These are phyloP conservation scores for Ceratobasidium sp. DNA, from an alignment of 1,284 basidiomycete species.

Conservation along the genomic window DNA sequence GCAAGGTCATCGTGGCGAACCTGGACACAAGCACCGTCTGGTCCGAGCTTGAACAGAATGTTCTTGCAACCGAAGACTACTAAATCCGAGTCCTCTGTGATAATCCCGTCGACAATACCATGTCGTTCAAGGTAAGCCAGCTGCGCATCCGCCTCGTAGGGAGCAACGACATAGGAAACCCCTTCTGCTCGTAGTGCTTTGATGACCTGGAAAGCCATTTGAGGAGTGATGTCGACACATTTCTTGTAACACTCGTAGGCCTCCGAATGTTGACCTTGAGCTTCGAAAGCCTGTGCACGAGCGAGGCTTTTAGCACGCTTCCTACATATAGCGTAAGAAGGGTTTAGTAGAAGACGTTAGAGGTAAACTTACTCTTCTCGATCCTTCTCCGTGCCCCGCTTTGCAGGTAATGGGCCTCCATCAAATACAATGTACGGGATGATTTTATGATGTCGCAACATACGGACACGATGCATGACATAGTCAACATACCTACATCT, in stretches of 20 bases:
- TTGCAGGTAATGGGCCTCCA: slow-evolving; percentile 94
- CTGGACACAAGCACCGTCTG: slow-evolving; percentile 77
- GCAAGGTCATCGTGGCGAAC: slow-evolving; percentile 85
- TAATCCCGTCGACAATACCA: slow-evolving; percentile 88
- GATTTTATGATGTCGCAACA: slow-evolving; percentile 86
- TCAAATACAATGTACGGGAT: slow-evolving; percentile 96
- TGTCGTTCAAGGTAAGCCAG: slow-evolving; percentile 89
- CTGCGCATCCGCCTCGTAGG: slow-evolving; percentile 99
- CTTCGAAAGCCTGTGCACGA: slow-evolving; percentile 75
- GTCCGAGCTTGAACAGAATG: slow-evolving; percentile 89
- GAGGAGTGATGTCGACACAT: slow-evolving; percentile 94
- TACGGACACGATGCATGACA: slow-evolving; percentile 90
- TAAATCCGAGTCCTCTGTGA: slow-evolving; percentile 98
- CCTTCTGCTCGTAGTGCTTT: slow-evolving; percentile 87
- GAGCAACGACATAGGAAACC: slow-evolving; percentile 91
- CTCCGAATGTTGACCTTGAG: slow-evolving; percentile 79
- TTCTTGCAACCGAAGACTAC: slow-evolving; percentile 94
- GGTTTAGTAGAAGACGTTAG: background rate
- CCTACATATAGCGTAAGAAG: slow-evolving; percentile 51
- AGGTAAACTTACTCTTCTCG: slow-evolving; percentile 64
- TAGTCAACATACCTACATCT: slow-evolving; percentile 88
- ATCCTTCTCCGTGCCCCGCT: slow-evolving; percentile 88
- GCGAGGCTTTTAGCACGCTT: slow-evolving; percentile 73
- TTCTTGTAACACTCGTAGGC: slow-evolving; percentile 92
- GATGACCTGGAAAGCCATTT: slow-evolving; percentile 98